A percentile compares a stretch with the other conserved stretches of the same genome.
phyloP scores from a whole-genome alignment of 1,284 basidiomycete genomes.

The Sanghuangporus weigelae region DNA sequence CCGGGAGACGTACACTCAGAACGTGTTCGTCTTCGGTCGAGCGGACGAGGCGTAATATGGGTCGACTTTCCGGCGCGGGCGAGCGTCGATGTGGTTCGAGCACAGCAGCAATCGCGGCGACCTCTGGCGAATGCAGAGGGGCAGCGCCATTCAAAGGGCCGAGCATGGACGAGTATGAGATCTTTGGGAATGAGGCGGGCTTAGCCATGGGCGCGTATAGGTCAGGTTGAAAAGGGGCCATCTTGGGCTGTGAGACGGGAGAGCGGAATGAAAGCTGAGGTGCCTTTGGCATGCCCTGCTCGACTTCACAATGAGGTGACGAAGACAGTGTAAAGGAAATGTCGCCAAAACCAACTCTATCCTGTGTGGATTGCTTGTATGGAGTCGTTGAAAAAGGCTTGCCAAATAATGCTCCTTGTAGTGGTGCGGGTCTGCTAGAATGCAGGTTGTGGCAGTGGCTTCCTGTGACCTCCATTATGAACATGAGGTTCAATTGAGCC shows the following conservation, averaged over 20 bases:
- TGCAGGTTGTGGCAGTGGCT: neutral
- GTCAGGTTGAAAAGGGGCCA: conserved; percentile 2
- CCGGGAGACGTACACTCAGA: conserved; percentile 13
- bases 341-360: neutral
- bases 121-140: neutral
- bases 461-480: neutral
- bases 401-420: neutral
- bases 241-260: conserved; percentile 1
- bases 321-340: neutral
- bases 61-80: conserved; percentile 12
- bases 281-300: conserved; percentile 3
- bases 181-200: conserved; percentile 2
- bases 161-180: conserved; percentile 2
- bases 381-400: neutral
- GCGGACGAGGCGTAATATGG: neutral
- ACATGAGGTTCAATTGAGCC: conserved; percentile 9
- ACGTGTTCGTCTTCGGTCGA: conserved; percentile 14
- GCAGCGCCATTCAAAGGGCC: neutral
- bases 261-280: conserved; percentile 9
- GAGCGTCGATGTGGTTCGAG: conserved; percentile 16
- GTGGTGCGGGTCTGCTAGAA: neutral
- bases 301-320: neutral
- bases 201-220: neutral
- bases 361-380: neutral
- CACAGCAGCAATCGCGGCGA: conserved; percentile 9